phyloP scores from a whole-genome alignment of 78 protist species.

The Dictyostelium intermedium region DNA sequence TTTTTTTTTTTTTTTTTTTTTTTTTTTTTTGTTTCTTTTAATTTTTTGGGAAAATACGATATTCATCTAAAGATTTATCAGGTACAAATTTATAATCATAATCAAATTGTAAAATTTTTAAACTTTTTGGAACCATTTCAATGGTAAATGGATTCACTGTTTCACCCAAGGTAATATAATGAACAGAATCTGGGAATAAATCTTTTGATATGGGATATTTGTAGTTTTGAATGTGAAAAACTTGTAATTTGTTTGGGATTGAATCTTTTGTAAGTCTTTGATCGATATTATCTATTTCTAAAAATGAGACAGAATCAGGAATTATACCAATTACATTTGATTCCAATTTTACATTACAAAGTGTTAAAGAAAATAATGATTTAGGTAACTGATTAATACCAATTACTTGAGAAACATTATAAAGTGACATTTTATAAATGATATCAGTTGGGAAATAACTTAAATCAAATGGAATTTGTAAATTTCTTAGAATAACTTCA shows the following conservation, averaged over 20 bases:
- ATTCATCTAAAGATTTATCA: background rate
- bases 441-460: background rate
- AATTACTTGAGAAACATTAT: background rate
- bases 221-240: background rate
- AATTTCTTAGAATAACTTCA: background rate
- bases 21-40: too few relatives aligned
- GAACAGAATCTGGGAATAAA: background rate
- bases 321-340: background rate
- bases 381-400: background rate
- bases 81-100: background rate
- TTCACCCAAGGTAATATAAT: background rate
- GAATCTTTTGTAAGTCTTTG: background rate
- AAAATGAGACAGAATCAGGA: background rate
- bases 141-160: background rate
- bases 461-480: background rate
- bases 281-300: background rate
- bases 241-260: background rate
- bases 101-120: background rate
- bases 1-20: too few relatives aligned
- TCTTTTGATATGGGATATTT: background rate
- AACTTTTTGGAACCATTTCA: background rate
- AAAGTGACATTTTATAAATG: background rate
- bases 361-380: background rate
- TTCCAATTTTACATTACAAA: background rate
- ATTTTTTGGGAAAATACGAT: background rate